Base-by-base conservation (phyloP, 2,329 filamentous ascomycete genomes). In the Aspergillus calidoustus region DNA sequence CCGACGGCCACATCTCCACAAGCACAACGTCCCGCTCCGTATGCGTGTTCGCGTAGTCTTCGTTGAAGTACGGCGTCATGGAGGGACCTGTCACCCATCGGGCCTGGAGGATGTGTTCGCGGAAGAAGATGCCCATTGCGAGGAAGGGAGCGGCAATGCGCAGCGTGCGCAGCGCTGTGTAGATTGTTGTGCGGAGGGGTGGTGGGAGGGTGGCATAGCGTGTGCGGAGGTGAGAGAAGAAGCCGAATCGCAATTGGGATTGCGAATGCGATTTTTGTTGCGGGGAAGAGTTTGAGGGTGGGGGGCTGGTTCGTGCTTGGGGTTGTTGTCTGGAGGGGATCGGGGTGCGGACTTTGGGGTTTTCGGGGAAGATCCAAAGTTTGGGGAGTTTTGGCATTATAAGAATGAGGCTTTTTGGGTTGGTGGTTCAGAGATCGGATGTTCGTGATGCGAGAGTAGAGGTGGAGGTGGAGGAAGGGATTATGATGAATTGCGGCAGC, bases 11-110 rank as follows among this genome's bases (percentile, higher is more conserved):
- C 72, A 75, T 74, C 47, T 75, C 78, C 25, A 81, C 76, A n/a
- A 81, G 64, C 13, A 82, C 76, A 60, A 77, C 71, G 48, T 82
- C 80, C 46, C 71, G 72, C 34, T 72, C 69, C 13, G 76, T 74
- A 28, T 78, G 73, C 52, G 71, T 73, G 53, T 74, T 64, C 80
- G 79, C 61, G 81, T 87, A 88, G 56, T 88, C 84, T 61, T 87
- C 81, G 70, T 93, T 93, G 58, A 94, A 80, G 64, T 88, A 89
- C 1, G 91, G 91, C 59, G 89, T 89, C 91, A 95, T 95, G 22
- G 89, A 92, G 5, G 77, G 76, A 0, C 81, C 81, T 15, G 70
- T 71, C 49, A 82, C 78, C 70, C 75, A 76, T 71, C 80, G 77
- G 28, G 80, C 66, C 38, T 78, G 73, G 51, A 75, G 63, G 44